These are phyloP conservation scores for Perilla frutescens DNA, from an alignment of 257 asterid genomes.

Conservation along the genomic window DNA sequence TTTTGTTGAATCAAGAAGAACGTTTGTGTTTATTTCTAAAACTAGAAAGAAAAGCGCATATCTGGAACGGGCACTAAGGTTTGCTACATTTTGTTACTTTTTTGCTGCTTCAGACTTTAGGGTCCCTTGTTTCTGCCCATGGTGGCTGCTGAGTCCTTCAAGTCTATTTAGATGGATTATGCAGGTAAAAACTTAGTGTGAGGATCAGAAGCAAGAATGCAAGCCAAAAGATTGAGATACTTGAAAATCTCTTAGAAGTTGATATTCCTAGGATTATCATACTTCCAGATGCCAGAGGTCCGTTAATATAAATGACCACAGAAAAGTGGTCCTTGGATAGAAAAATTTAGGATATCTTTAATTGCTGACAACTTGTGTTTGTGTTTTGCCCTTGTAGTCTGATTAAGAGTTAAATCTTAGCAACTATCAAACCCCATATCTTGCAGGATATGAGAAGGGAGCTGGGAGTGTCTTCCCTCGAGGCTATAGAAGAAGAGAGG, in stretches of 20 bases:
- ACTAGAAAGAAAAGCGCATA: background rate
- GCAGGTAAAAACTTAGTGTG: no score
- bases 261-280: background rate
- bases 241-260: no score
- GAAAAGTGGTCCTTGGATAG: no score
- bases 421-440: background rate
- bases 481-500: conserved; percentile 84
- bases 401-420: background rate
- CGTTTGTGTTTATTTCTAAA: background rate
- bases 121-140: background rate
- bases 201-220: background rate
- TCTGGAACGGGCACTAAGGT: background rate
- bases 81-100: conserved; percentile 19
- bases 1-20: background rate
- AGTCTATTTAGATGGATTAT: no score
- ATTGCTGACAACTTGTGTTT: background rate
- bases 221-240: background rate
- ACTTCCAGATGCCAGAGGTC: background rate
- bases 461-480: conserved; percentile 75
- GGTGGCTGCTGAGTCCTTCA: background rate
- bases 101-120: background rate
- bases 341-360: background rate
- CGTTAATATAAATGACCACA: no score
- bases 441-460: conserved; percentile 82
- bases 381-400: background rate